Evolutionary conservation across 2,329 filamentous ascomycete genomes (phyloP), one percentile per base, ranked within the genome.

Genomic region (Ambrosiella cleistominuta): DNA sequence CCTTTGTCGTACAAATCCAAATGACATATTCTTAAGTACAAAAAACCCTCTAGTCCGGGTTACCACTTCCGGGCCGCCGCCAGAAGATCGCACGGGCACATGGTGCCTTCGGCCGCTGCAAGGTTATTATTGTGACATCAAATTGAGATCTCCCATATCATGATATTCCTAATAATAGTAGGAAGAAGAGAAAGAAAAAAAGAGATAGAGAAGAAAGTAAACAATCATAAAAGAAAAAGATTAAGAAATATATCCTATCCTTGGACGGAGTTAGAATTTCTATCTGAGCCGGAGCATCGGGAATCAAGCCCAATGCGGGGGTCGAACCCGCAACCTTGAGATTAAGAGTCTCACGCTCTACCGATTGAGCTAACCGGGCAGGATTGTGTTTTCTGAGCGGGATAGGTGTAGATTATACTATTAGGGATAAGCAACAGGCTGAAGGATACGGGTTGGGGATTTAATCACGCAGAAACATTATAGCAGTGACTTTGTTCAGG

Each of bases 261-360:
- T 11, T 12, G 38, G 35, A 8, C 8, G 11, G 27, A 38, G 52
- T 54, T 38, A 37, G 58, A 51, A 27, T 53, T 56, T 53, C 61
- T 58, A 58, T 56, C 39, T 56, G n/a, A 47, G 13, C 53, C 56
- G 60, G 58, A 56, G 58, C 58, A 62, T 58, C 54, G 61, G 58
- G 61, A 62, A 58, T 62, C 60, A 60, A 63, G 60, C 63, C 63
- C 63, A 61, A 59, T 62, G 67, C 66, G 68, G 68, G 68, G 68
- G 67, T 69, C 68, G 68, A 70, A 70, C 69, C 68, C 68, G 67
- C 68, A 70, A 67, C 69, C 68, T 70, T 70, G 67, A 70, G 68
- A 70, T 70, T 78, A 78, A 78, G 80, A 83, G 80, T 82, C 80
- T 81, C 75, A 83, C 80, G 80, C 80, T 83, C 80, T 83, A 82